Conservation (phyloP, 257 asterid species). For the Ligustrum vulgare region DNA sequence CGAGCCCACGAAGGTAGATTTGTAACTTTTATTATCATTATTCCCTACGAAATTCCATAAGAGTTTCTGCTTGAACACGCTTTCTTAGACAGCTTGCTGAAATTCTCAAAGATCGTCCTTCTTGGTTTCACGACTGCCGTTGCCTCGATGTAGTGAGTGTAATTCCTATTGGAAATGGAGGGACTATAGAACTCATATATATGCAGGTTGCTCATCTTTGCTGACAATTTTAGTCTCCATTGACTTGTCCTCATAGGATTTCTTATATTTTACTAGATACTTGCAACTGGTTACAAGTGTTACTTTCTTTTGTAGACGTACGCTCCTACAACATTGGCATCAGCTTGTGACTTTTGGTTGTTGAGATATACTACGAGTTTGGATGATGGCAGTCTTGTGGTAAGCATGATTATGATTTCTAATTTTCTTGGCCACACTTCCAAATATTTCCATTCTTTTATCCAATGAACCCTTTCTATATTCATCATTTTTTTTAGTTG, state of each 20-base stretch:
- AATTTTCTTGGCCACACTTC: background rate
- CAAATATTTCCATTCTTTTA: no score
- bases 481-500: background rate
- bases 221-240: background rate
- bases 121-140: conserved; percentile 96
- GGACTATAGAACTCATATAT: conserved; percentile 83
- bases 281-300: background rate
- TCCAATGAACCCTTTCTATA: no score
- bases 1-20: conserved; percentile 88
- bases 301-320: conserved; percentile 48
- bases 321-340: conserved; percentile 93
- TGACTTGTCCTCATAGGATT: background rate
- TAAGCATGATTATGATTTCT: conserved; percentile 25
- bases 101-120: conserved; percentile 92
- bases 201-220: conserved; percentile 58
- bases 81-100: conserved; percentile 67
- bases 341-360: conserved; percentile 96
- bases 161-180: conserved; percentile 89
- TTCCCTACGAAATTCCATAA: background rate
- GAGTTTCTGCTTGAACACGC: background rate
- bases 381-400: conserved; percentile 98
- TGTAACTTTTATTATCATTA: background rate
- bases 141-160: conserved; percentile 67
- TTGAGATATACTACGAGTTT: conserved; percentile 72
- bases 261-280: background rate